phyloP scores from a whole-genome alignment of 2,329 filamentous ascomycete species.

The Alternaria infectoria region DNA sequence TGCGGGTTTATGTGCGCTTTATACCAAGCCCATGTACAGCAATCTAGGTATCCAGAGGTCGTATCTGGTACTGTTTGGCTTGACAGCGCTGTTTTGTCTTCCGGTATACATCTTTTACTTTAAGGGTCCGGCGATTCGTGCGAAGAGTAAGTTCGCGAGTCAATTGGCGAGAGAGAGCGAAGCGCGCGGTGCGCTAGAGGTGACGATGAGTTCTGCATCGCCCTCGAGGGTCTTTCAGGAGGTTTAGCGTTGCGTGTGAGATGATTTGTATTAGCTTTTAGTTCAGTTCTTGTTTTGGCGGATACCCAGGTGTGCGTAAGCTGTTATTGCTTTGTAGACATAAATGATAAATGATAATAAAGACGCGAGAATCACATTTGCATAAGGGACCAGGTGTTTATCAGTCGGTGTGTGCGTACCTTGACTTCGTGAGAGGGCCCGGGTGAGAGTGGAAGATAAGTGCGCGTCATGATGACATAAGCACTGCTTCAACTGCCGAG shows the following conservation, averaged over 20 bases:
- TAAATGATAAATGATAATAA: neutral
- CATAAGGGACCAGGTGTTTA: neutral
- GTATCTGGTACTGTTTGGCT: slow-evolving; percentile 53
- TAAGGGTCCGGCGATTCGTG: neutral
- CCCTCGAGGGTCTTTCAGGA: neutral
- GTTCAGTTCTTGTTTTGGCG: neutral
- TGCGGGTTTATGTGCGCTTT: slow-evolving; percentile 71
- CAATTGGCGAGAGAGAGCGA: neutral
- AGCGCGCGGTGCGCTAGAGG: neutral
- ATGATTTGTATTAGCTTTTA: neutral
- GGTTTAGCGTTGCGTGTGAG: neutral
- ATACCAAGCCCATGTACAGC: slow-evolving; percentile 45
- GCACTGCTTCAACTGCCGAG: neutral
- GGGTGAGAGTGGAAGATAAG: neutral
- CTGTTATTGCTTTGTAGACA: neutral
- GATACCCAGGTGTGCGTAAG: neutral
- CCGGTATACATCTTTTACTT: slow-evolving; percentile 63
- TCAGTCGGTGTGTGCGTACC: neutral
- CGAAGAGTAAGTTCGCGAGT: neutral
- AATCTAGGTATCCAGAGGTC: slow-evolving; percentile 28
- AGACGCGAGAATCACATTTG: neutral
- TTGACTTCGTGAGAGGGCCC: neutral
- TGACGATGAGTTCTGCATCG: neutral
- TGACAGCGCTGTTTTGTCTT: slow-evolving; percentile 58
- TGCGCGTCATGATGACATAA: slow-evolving; percentile 13